A percentile compares a stretch with the other conserved stretches of the same genome.
Conservation (phyloP, 345 rosid genomes). For the Populus deltoides region DNA sequence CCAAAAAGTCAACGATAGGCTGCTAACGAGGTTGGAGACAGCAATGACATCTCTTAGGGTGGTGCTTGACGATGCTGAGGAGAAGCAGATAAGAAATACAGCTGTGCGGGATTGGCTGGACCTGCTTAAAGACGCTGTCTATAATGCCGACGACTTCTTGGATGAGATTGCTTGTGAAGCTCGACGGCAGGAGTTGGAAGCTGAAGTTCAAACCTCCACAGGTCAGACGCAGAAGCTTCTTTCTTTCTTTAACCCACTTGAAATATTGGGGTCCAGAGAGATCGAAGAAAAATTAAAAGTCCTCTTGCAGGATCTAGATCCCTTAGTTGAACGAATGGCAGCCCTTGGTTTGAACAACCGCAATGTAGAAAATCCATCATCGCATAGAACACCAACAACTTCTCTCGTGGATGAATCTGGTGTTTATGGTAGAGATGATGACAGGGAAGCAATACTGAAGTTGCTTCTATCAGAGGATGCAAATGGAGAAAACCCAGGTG, state of each 20-base stretch:
- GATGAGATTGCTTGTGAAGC: slow-evolving; percentile 2
- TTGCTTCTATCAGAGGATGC: neutral
- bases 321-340: neutral
- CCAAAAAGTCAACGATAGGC: neutral
- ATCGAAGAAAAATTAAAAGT: neutral
- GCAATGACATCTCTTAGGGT: neutral
- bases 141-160: slow-evolving; percentile 5
- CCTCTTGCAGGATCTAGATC: neutral
- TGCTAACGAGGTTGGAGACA: neutral
- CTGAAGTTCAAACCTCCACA: neutral
- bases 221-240: no score
- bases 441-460: slow-evolving; percentile 1
- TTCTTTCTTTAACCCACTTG: no score
- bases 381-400: neutral
- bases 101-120: neutral
- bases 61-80: slow-evolving; percentile 3
- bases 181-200: neutral
- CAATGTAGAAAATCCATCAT: neutral
- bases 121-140: neutral
- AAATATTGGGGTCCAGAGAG: neutral
- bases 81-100: neutral
- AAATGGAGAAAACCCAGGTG: neutral
- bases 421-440: slow-evolving; percentile 3
- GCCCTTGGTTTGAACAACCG: neutral
- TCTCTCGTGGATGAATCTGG: slow-evolving; percentile 1